These are phyloP conservation scores for Rosa hybrid DNA, from an alignment of 331 rosid genomes.

Conservation along the genomic window DNA sequence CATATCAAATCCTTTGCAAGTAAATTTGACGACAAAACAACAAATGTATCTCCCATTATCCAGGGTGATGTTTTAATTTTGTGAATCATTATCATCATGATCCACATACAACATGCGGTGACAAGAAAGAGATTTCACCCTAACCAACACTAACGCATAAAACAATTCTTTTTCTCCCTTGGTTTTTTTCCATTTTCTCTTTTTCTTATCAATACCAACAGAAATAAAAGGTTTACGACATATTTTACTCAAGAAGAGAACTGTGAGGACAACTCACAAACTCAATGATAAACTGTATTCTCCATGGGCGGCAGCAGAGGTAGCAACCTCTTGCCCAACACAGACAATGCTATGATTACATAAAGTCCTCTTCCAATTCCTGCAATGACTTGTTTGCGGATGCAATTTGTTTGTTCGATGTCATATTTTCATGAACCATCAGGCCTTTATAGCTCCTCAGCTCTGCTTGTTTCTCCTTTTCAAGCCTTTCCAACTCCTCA, in stretches of 20 bases:
- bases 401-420: conserved; percentile 86
- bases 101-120: conserved; percentile 9
- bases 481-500: conserved; percentile 86
- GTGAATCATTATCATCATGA: conserved; percentile 19
- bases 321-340: conserved; percentile 6
- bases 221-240: conserved; percentile 20
- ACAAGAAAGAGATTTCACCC: conserved; percentile 14
- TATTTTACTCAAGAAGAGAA: not conserved
- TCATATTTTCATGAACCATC: conserved; percentile 92
- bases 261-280: conserved; percentile 19
- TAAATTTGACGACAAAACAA: conserved; percentile 13
- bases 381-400: conserved; percentile 85
- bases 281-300: conserved; percentile 18
- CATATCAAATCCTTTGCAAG: not conserved
- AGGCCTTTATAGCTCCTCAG: conserved; percentile 90
- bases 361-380: conserved; percentile 95
- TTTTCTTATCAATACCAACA: conserved; percentile 27
- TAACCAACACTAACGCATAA: not conserved
- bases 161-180: not conserved
- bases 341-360: conserved; percentile 47
- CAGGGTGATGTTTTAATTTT: conserved; percentile 1
- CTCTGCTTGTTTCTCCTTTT: conserved; percentile 85
- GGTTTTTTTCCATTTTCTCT: conserved; percentile 5
- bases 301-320: not conserved
- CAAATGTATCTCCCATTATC: conserved; percentile 8